Base-by-base conservation (phyloP, 352 stramenopile species). In the Phytophthora pisi region DNA sequence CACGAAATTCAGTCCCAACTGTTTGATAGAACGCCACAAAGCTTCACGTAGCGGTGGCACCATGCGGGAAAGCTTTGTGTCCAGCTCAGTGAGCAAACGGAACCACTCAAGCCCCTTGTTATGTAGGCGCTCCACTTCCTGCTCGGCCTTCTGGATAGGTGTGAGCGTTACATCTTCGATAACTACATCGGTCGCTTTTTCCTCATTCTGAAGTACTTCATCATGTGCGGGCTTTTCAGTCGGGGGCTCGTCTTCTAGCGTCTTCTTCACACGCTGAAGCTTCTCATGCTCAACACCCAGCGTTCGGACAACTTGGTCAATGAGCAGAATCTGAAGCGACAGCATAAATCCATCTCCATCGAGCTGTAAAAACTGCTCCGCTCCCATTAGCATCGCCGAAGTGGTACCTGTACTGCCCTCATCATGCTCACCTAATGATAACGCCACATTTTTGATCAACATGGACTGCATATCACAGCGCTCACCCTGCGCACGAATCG, bases 101-200 rank as follows among this genome's bases (percentile, higher is more conserved):
- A 96, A 96, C 89, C 89, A 96, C 50, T 93, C 84, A 6, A 96
- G 66, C 0, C 89, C 89, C 38, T 92, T 89, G 51, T 84, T 82
- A 20, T 95, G 86, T 7, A 95, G 62, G 4, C 77, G 70, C 16
- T 88, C 76, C 23, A 77, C 28, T 23, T 86, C 66, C 30, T 77
- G 71, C 24, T 84, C 73, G 28, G 51, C 65, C 45, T 77, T 72
- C 24, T 82, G 42, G 1, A 62, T 66, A 23, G 50, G 51, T 11
- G 55, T 51, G 36, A 66, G 24, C 24, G 38, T 49, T 11, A 62
- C 57, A 47, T 30, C 24, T 36, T 64, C 54, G 16, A 30, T 52
- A 24, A 26, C 28, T 9, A 9, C 46, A 20, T 11, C 36, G 6
- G 28, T 47, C 26, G 52, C 40, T n/a, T 66, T 49, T 5, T 57